phyloP scores from a whole-genome alignment of 1,139 yeast species.

The Magnusiomyces fungicola region DNA sequence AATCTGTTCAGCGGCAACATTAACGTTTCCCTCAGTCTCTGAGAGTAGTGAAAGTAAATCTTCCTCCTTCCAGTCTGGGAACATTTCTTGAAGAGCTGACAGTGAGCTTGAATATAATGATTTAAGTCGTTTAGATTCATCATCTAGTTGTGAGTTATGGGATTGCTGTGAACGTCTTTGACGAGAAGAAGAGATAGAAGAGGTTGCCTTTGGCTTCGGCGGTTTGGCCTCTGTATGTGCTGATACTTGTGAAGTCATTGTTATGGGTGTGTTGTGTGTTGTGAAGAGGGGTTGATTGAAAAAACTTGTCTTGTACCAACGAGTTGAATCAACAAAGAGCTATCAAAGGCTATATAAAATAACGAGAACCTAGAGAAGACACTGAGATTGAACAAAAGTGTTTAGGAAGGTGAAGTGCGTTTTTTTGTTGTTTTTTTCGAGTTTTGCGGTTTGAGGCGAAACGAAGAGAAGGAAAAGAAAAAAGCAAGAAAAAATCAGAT shows the following conservation, averaged over 20 bases:
- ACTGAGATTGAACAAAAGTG: neutral
- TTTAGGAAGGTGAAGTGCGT: neutral
- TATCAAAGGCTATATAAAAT: too few relatives aligned
- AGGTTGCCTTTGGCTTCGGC: conserved; percentile 14
- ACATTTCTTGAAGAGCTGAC: conserved; percentile 67
- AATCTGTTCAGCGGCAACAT: conserved; percentile 76
- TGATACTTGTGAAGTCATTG: neutral
- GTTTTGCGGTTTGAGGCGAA: neutral
- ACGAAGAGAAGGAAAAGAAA: neutral
- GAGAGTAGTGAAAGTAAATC: conserved; percentile 70
- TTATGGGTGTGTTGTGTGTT: neutral
- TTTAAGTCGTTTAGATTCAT: conserved; percentile 35
- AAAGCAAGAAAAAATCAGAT: neutral
- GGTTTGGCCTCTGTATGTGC: conserved; percentile 10
- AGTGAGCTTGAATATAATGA: conserved; percentile 37
- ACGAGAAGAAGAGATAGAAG: conserved; percentile 11
- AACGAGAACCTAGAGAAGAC: neutral
- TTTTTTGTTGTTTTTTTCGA: neutral
- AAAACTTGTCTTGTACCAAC: too few relatives aligned
- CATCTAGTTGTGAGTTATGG: conserved; percentile 25
- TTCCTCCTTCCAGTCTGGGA: conserved; percentile 91
- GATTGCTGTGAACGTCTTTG: conserved; percentile 13
- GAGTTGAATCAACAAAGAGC: too few relatives aligned
- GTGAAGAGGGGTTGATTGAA: neutral
- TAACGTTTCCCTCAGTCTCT: conserved; percentile 69